Percentiles rank a stretch among this genome's conserved stretches.
phyloP scores from a whole-genome alignment of 805 yeast genomes.

The Metschnikowia matae region DNA sequence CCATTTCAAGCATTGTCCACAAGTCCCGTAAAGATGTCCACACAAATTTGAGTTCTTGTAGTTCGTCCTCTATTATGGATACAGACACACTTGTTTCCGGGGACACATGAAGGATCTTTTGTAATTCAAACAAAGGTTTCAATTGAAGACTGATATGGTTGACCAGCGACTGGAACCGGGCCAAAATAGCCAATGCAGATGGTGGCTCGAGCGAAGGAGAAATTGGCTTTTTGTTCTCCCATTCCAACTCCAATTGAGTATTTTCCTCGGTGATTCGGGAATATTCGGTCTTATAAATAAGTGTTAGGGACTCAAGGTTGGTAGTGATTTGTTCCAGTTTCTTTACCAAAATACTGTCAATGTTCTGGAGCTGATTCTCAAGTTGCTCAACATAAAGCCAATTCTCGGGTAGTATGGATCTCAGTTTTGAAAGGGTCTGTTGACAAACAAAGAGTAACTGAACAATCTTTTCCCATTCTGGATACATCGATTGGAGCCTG shows the following conservation, averaged over 20 bases:
- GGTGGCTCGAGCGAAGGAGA: slow-evolving; percentile 40
- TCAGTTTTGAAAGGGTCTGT: slow-evolving; percentile 34
- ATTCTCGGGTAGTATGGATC: slow-evolving; percentile 45
- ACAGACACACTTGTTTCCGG: slow-evolving; percentile 26
- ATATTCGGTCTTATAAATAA: slow-evolving; percentile 41
- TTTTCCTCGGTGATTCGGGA: slow-evolving; percentile 31
- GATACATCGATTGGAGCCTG: neutral
- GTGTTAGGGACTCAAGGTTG: slow-evolving; percentile 39
- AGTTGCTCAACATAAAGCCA: slow-evolving; percentile 67
- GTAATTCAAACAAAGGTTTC: slow-evolving; percentile 11
- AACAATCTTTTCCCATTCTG: slow-evolving; percentile 11
- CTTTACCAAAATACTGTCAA: slow-evolving; percentile 34
- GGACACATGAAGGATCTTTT: slow-evolving; percentile 31
- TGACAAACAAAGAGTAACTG: slow-evolving; percentile 26
- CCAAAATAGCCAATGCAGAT: slow-evolving; percentile 40
- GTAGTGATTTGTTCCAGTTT: slow-evolving; percentile 37
- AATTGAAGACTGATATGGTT: slow-evolving; percentile 5
- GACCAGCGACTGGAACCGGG: slow-evolving; percentile 28
- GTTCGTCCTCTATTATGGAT: slow-evolving; percentile 40
- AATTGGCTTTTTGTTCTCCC: slow-evolving; percentile 49
- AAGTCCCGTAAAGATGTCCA: slow-evolving; percentile 60
- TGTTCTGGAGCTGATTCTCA: slow-evolving; percentile 42
- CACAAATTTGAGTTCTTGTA: slow-evolving; percentile 52
- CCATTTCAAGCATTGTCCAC: slow-evolving; percentile 42
- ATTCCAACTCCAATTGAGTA: slow-evolving; percentile 30